Base-by-base conservation (phyloP, 352 stramenopile species). In the Blastocystis sp. region DNA sequence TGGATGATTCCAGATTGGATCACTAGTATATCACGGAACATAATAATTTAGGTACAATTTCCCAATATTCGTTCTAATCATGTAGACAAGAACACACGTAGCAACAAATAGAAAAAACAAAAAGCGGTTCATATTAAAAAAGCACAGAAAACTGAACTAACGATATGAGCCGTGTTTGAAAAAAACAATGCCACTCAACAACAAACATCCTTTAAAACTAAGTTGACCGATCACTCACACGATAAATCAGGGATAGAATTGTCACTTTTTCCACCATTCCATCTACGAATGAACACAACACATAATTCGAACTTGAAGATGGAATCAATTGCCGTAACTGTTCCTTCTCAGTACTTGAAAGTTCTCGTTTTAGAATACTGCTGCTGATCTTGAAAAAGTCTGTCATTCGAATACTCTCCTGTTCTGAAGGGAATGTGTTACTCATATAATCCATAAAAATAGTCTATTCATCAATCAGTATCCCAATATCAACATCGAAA, bases 371-470 rank as follows among this genome's bases (percentile, higher is more conserved):
- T n/a, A 73, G 32, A 73, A 73, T 73, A 14, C 24, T 49, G 61
- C 32, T 73, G 61, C 14, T 21, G 32, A 73, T 73, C 32, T 73
- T 73, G 32, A 73, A 73, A n/a, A 73, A 73, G 61, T 73, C 61
- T 6, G 24, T 73, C 61, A 73, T 27, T 39, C 61, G 61, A 39
- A 73, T 46, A 39, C 24, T 73, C 14, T 73, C 61, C 32, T 73
- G 61, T 19, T 73, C 61, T 39, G 61, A 39, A 24, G 61, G 24
- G 61, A 73, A 73, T 11, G 61, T 73, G 24, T 73, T 73, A n/a
- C 61, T 49, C 32, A 73, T 49, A 46, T 73, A 73, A 46, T 73
- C 61, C 61, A 73, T 73, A n/a, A 73, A 73, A 46, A 73, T 73
- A 39, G 61, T 73, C 61, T 73, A 73, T 14, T 11, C 12, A 16